These are phyloP conservation scores for Alloascoidea africana DNA, from an alignment of 805 yeast genomes.

Conservation along the genomic window DNA sequence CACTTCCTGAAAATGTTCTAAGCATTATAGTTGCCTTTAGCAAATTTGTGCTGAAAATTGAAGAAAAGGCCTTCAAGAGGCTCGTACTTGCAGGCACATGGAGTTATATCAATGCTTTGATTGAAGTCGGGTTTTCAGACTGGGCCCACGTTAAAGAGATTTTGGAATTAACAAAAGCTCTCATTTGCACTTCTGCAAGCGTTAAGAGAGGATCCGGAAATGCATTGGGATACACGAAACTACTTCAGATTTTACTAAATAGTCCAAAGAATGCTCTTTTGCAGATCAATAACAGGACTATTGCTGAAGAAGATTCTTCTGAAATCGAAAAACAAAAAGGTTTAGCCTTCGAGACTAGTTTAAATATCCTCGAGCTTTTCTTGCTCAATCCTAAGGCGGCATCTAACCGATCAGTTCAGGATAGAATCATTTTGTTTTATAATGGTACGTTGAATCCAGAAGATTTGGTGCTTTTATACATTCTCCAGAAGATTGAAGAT, in stretches of 20 bases:
- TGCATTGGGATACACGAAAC: slow-evolving; percentile 25
- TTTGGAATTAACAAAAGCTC: slow-evolving; percentile 29
- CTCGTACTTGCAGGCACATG: slow-evolving; percentile 6
- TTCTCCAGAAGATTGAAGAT: slow-evolving; percentile 45
- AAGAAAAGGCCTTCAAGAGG: slow-evolving; percentile 8
- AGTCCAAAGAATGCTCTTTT: slow-evolving; percentile 26
- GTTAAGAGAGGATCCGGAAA: slow-evolving; percentile 22
- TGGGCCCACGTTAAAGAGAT: slow-evolving; percentile 30
- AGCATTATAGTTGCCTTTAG: not conserved
- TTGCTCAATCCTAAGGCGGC: slow-evolving; percentile 27
- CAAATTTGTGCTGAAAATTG: not conserved
- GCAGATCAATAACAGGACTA: slow-evolving; percentile 25
- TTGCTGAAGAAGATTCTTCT: slow-evolving; percentile 11
- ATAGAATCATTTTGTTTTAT: slow-evolving; percentile 35
- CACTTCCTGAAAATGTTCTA: slow-evolving; percentile 3
- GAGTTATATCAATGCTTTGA: slow-evolving; percentile 13
- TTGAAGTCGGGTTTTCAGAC: slow-evolving; percentile 15
- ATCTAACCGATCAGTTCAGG: slow-evolving; percentile 31
- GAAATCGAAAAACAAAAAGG: too few species aligned
- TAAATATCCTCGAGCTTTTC: slow-evolving; percentile 30
- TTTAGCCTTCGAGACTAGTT: not conserved
- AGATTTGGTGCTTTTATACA: slow-evolving; percentile 44
- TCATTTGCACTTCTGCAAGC: too few species aligned
- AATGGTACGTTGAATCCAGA: slow-evolving; percentile 45
- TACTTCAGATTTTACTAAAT: slow-evolving; percentile 49